These are phyloP conservation scores for Candida hungchunana DNA, from an alignment of 805 yeast genomes.

Conservation along the genomic window DNA sequence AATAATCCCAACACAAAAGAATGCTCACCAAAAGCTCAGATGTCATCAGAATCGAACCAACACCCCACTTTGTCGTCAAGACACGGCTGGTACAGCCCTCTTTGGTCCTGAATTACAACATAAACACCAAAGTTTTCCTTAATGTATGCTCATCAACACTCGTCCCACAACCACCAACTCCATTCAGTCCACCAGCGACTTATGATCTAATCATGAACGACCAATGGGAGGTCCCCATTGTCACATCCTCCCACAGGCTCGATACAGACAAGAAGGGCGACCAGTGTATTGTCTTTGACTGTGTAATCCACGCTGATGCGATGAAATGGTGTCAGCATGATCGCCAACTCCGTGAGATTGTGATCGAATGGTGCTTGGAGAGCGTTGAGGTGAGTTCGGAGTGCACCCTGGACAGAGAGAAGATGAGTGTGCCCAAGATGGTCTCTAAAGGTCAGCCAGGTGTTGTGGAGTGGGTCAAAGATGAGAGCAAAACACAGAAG, in stretches of 20 bases:
- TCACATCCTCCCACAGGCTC: slow-evolving; percentile 51
- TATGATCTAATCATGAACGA: slow-evolving; percentile 62
- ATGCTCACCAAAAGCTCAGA: slow-evolving; percentile 11
- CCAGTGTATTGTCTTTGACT: slow-evolving; percentile 66
- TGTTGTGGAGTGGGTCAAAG: slow-evolving; percentile 37
- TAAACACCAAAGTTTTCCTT: slow-evolving; percentile 65
- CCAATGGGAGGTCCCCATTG: slow-evolving; percentile 83
- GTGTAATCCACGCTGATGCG: slow-evolving; percentile 65
- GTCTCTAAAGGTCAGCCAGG: slow-evolving; percentile 59
- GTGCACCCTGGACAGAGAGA: slow-evolving; percentile 55
- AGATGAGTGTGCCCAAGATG: slow-evolving; percentile 65
- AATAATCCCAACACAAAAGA: background rate
- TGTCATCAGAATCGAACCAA: slow-evolving; percentile 41
- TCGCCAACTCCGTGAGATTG: slow-evolving; percentile 54
- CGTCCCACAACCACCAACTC: slow-evolving; percentile 59
- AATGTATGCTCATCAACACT: slow-evolving; percentile 66
- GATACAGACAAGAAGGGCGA: slow-evolving; percentile 69
- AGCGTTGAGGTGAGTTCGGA: slow-evolving; percentile 58
- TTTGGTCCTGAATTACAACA: slow-evolving; percentile 25
- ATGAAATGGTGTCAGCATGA: slow-evolving; percentile 59
- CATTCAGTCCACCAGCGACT: slow-evolving; percentile 52
- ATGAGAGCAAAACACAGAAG: slow-evolving; percentile 39
- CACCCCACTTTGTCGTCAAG: slow-evolving; percentile 72
- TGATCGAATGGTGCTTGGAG: slow-evolving; percentile 83
- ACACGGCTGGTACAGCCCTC: slow-evolving; percentile 36